Base-by-base conservation (phyloP, 768 basidiomycete species). In the Suillus brevipes region DNA sequence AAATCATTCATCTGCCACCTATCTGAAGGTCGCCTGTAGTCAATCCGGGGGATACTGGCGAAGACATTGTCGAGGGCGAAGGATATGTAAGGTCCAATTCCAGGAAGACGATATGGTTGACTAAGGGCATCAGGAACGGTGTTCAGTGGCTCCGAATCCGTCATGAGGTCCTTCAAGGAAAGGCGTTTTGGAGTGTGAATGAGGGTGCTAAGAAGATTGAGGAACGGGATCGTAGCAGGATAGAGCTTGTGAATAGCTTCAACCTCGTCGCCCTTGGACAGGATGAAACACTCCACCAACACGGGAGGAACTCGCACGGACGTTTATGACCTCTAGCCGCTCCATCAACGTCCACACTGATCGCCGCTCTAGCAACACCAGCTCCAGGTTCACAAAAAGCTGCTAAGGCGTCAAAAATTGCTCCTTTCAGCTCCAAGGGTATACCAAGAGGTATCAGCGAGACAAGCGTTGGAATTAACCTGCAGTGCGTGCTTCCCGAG, bases 11-110 rank as follows among this genome's bases (percentile, higher is more conserved):
- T 89, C 70, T 87, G 83, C 95, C 94, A 98, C 66, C 90, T 79
- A 71, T 98, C 94, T 14, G 86, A 86, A 13, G 87, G 87, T 38
- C 84, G 83, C 3, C 85, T 80, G 71, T 91, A 98, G 65, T 92
- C 94, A 53, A 95, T 83, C 60, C 81, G 83, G 16, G 87, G 82
- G 50, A 93, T 89, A 60, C 89, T 88, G 38, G 89, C 83, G 68
- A 98, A 91, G 3, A 99, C 92, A 56, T 91, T 92, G 70, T 98
- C 95, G 66, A 97, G 78, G 62, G 96, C 90, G 72, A 97, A 98
- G n/a, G 84, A 79, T 13, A 89, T 82, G 76, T 92, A 97, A 0
- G 95, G 94, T 0, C 82, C 86, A 62, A 96, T 86, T 0, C 95
- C 95, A 1, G 91, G 89, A 18, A 88, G 76, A 25, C 95, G 87